Evolutionary conservation across 2,329 filamentous ascomycete genomes (phyloP).

Genomic region (Aspergillus tubingensis): DNA sequence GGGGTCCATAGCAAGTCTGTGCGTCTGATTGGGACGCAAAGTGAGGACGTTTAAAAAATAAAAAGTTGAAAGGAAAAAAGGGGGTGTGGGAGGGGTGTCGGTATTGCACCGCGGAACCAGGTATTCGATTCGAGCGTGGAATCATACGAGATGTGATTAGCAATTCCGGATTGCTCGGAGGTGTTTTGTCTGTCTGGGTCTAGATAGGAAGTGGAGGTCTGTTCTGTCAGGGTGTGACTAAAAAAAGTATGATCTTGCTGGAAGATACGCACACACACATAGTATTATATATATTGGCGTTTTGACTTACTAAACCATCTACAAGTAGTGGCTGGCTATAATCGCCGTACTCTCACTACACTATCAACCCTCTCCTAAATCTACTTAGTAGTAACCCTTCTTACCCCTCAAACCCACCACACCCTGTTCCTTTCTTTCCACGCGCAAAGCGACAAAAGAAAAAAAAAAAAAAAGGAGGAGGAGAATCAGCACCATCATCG

Average conservation of each 20-base stretch:
- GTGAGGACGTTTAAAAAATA: neutral
- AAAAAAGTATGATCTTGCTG: neutral
- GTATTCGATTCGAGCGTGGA: neutral
- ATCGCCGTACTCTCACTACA: neutral
- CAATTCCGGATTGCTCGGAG: neutral
- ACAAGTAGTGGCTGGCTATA: neutral
- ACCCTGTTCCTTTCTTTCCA: neutral
- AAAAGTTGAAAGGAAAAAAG: neutral
- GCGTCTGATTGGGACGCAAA: slow-evolving; percentile 8
- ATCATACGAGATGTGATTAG: neutral
- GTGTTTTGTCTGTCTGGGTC: neutral
- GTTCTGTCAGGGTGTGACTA: neutral
- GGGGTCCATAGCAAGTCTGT: slow-evolving; percentile 12
- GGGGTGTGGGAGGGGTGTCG: neutral
- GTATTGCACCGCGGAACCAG: neutral
- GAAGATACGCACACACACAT: neutral
- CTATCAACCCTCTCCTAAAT: neutral
- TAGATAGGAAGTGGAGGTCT: neutral
- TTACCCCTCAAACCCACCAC: neutral
- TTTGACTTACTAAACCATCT: neutral
- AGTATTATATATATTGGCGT: neutral
- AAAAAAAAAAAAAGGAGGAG: neutral
- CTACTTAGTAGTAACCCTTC: too few relatives aligned
- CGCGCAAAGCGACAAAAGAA: neutral
- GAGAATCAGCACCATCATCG: neutral